phyloP scores from a whole-genome alignment of 257 asterid genomes.

The Nemophila menziesii region DNA sequence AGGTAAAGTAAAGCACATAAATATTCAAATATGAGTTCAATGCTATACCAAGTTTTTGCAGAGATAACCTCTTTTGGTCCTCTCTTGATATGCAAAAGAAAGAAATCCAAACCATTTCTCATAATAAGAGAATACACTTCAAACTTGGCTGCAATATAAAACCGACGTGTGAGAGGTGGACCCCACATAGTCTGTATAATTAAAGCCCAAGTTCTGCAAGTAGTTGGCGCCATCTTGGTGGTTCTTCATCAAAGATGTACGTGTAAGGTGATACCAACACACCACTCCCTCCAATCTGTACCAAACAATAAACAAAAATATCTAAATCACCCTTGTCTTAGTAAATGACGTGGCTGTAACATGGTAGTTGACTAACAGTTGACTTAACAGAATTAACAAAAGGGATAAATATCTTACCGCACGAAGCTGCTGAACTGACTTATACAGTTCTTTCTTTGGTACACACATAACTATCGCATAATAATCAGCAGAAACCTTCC shows the following conservation, averaged over 20 bases:
- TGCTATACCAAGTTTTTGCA: too few species aligned
- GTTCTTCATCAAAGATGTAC: constrained; percentile 89
- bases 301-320: neutral
- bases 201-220: constrained; percentile 57
- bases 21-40: too few species aligned
- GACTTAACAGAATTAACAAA: neutral
- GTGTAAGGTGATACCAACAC: constrained; percentile 85
- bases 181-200: too few species aligned
- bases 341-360: neutral
- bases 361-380: neutral
- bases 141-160: too few species aligned
- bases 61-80: too few species aligned
- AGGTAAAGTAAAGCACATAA: too few species aligned
- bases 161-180: too few species aligned
- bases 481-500: constrained; percentile 47
- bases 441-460: constrained; percentile 81
- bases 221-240: constrained; percentile 94
- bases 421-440: constrained; percentile 84
- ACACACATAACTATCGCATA: constrained; percentile 87
- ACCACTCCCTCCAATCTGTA: constrained; percentile 97
- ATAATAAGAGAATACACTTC: too few species aligned
- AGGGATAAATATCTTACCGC: constrained; percentile 45
- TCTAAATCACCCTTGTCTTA: neutral
- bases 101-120: too few species aligned
- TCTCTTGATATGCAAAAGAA: too few species aligned